Evolutionary conservation across 176 grass and related monocot species (phyloP).

Genomic region (Musa beccarii): DNA sequence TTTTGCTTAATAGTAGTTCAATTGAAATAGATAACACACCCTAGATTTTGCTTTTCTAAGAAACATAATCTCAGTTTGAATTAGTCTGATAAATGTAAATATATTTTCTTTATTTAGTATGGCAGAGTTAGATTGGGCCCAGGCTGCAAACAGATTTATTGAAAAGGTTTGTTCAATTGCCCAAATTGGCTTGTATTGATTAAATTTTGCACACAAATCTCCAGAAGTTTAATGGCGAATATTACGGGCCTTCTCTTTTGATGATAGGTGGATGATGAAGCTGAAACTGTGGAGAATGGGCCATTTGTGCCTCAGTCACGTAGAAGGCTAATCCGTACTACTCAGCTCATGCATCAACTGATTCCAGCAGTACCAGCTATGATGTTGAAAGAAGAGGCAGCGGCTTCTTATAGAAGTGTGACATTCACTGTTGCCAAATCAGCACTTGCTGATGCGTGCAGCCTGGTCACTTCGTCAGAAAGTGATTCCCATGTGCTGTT

Average conservation of each 20-base stretch:
- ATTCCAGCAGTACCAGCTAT: conserved; percentile 23
- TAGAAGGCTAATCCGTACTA: conserved; percentile 34
- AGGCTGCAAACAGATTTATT: conserved; percentile 23
- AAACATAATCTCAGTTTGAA: not conserved
- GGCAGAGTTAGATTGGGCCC: conserved; percentile 21
- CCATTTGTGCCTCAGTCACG: conserved; percentile 2
- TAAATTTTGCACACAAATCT: not conserved
- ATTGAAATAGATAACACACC: not conserved
- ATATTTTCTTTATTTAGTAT: not conserved
- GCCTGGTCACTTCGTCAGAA: conserved; percentile 8
- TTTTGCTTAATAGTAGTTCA: not conserved
- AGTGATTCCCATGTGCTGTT: conserved; percentile 1
- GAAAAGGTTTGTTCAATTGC: conserved; percentile 23
- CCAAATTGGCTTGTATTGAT: not conserved
- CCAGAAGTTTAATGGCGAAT: not conserved
- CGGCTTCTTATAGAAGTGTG: conserved; percentile 24
- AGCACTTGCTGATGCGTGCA: conserved; percentile 34
- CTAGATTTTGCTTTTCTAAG: not conserved
- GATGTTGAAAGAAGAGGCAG: conserved; percentile 22
- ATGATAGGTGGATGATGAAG: conserved; percentile 31
- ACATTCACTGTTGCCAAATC: conserved; percentile 27
- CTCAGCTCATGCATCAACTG: conserved; percentile 29
- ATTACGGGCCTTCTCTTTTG: not conserved
- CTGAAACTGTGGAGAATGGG: conserved; percentile 21
- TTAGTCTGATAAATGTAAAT: not conserved